phyloP scores from a whole-genome alignment of 176 grass and related monocot species.

The Eleusine coracana region DNA sequence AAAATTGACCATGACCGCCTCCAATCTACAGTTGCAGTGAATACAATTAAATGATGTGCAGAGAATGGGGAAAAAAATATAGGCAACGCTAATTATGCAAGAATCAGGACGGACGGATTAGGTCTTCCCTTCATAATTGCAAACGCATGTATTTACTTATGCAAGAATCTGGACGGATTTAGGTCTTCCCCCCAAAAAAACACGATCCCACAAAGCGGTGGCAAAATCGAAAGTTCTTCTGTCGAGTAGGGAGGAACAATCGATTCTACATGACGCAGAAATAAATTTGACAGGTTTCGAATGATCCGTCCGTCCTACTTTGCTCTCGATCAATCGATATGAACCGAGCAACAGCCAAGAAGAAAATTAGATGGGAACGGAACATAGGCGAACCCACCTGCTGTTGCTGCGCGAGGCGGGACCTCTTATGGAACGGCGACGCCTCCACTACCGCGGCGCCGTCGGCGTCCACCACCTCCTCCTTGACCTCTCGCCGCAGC shows the following conservation, averaged over 20 bases:
- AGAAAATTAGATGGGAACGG: neutral
- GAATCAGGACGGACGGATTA: neutral
- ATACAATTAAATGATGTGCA: neutral
- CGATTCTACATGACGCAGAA: neutral
- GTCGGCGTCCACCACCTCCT: constrained; percentile 45
- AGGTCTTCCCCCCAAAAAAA: neutral
- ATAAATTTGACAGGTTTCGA: too few species aligned
- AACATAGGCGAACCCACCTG: neutral
- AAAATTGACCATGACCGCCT: neutral
- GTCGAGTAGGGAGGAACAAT: too few species aligned
- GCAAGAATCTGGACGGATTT: too few species aligned
- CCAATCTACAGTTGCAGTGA: neutral
- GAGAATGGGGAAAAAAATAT: neutral
- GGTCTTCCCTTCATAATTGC: neutral
- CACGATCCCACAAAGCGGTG: neutral
- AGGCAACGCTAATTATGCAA: neutral
- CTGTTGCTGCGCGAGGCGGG: constrained; percentile 35
- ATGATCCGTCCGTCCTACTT: neutral
- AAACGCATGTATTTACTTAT: neutral
- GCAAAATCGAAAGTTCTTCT: neutral
- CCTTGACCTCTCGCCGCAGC: constrained; percentile 42
- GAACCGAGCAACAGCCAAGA: neutral
- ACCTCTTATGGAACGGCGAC: constrained; percentile 51
- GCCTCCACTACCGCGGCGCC: neutral
- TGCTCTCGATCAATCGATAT: neutral